Evolutionary conservation across 495 filamentous ascomycete species (phyloP).

Genomic region (Xylaria curta): DNA sequence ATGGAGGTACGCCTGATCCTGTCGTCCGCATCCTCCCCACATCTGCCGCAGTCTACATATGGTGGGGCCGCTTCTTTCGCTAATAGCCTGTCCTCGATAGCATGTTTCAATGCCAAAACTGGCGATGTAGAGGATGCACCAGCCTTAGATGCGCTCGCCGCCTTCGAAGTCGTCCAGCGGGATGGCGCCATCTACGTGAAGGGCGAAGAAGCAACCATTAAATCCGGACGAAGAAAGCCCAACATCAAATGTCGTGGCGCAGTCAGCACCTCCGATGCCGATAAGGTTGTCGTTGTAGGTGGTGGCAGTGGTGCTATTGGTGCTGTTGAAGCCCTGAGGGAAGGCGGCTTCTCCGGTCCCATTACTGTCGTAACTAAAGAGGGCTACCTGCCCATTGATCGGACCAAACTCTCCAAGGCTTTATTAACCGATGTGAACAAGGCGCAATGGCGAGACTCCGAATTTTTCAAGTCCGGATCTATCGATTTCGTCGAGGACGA

Average conservation of each 20-base stretch:
- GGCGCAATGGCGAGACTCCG: slow-evolving; percentile 71
- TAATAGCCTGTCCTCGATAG: slow-evolving; percentile 49
- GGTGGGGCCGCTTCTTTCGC: background rate
- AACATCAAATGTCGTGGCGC: slow-evolving; percentile 68
- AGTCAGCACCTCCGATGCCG: slow-evolving; percentile 57
- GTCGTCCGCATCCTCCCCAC: background rate
- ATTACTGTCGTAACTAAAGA: slow-evolving; percentile 89
- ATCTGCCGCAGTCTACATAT: background rate
- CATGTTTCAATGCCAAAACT: slow-evolving; percentile 88
- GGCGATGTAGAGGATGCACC: slow-evolving; percentile 96
- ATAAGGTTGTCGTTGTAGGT: slow-evolving; percentile 86
- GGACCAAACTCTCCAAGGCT: slow-evolving; percentile 95
- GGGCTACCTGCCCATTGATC: slow-evolving; percentile 84
- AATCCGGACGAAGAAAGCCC: slow-evolving; percentile 71
- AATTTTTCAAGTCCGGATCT: slow-evolving; percentile 77
- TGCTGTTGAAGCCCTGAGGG: slow-evolving; percentile 78
- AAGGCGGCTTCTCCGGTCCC: slow-evolving; percentile 77
- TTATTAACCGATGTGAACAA: slow-evolving; percentile 83
- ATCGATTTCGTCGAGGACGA: slow-evolving; percentile 79
- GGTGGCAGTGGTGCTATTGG: slow-evolving; percentile 87
- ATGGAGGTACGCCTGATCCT: slow-evolving; percentile 69
- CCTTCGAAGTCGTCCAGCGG: slow-evolving; percentile 80
- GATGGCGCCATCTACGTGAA: slow-evolving; percentile 84
- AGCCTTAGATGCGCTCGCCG: slow-evolving; percentile 78
- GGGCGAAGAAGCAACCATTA: slow-evolving; percentile 80